Evolutionary conservation across 2,329 filamentous ascomycete genomes (phyloP).

Genomic region (Alternaria panax): DNA sequence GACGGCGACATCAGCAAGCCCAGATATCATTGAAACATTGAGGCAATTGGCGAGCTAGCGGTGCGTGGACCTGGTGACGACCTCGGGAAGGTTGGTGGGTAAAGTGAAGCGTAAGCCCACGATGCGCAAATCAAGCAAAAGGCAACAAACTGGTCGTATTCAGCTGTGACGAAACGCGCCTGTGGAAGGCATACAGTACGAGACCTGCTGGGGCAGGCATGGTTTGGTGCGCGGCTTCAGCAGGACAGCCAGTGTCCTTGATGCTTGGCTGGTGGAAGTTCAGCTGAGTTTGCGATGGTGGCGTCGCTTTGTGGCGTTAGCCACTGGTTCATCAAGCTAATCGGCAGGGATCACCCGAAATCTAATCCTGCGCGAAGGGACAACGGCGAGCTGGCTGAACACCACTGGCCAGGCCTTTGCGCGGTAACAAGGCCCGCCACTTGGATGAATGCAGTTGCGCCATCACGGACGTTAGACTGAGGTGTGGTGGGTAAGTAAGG

Average conservation of each 20-base stretch:
- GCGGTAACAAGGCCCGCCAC: conserved; percentile 8
- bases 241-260: conserved; percentile 31
- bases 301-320: conserved; percentile 41
- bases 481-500: conserved; percentile 4
- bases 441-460: conserved; percentile 6
- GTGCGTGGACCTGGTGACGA: conserved; percentile 19
- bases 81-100: conserved; percentile 10
- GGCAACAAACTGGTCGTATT: conserved; percentile 37
- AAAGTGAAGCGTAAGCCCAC: conserved; percentile 32
- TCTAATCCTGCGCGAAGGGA: conserved; percentile 22
- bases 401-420: conserved; percentile 20
- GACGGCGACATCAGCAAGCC: conserved; percentile 14
- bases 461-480: conserved; percentile 6
- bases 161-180: conserved; percentile 46
- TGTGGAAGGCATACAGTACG: conserved; percentile 41
- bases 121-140: conserved; percentile 28
- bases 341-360: conserved; percentile 29
- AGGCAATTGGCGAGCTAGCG: conserved; percentile 7
- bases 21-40: conserved; percentile 9
- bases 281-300: conserved; percentile 44
- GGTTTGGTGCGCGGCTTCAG: conserved; percentile 32
- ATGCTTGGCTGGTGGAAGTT: conserved; percentile 33
- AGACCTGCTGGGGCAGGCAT: conserved; percentile 41
- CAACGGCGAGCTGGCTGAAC: conserved; percentile 30
- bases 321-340: conserved; percentile 16